Evolutionary conservation across 1,139 yeast species (phyloP), one percentile per base, ranked within the genome.

Genomic region (Arxiozyma bovina): DNA sequence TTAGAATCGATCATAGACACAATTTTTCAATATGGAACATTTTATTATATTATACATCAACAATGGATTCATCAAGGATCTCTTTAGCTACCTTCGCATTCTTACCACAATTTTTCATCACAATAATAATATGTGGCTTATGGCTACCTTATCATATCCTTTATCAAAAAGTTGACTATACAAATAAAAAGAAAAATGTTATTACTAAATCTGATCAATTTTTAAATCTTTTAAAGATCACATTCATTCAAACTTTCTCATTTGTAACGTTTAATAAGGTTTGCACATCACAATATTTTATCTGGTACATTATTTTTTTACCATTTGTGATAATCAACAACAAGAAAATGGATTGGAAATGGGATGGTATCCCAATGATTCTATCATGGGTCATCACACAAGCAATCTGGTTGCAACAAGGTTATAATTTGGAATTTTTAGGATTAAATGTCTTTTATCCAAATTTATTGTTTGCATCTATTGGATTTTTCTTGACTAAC

Each of bases 231-330:
- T 49, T 82, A n/a, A 77, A 85, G 46, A 79, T 90, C 22, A 70
- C 89, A 59, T 88, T 91, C 65, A 68, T 90, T n/a, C 98, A 91
- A 70, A 93, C 99, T 0, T 85, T 89, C 69, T 79, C 89, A 34
- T 93, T 93, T 73, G 96, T 91, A 42, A 77, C 94, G 1, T 89
- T 85, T 73, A 93, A 93, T 74, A 93, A 93, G 71, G 98, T 93
- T 42, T 87, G 95, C 64, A 93, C 99, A 0, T 88, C 96, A 0
- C 94, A 85, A 65, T 93, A 93, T 70, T 93, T 93, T 69, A 82
- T 91, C 61, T 93, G 99, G 97, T 90, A 85, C 68, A 73, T 93
- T 65, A 88, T 90, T 18, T 80, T 90, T 61, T 70, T 90, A 50
- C 98, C 98, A 1, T 81, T 87, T 83, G 75, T 64, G 67, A 42